Base-by-base conservation (phyloP, 2,329 filamentous ascomycete genomes). In the Arthrobotrys entomopaga region DNA sequence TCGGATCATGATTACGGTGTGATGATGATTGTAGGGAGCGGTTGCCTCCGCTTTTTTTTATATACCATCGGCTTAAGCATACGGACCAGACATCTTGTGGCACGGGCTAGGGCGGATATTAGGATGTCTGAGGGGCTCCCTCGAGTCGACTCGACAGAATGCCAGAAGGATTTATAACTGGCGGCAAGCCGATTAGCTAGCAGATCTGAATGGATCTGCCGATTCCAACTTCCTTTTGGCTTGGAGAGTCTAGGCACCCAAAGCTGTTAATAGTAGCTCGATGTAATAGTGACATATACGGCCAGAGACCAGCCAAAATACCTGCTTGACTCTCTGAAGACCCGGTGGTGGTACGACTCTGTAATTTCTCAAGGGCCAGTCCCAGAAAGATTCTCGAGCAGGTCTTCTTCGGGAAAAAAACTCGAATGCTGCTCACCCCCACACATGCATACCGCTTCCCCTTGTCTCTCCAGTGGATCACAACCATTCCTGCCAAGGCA, bases 401-500 rank as follows among this genome's bases (percentile, higher is more conserved):
- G 48, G 34, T 50, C 16, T 13, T 49, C 48, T 61, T 59, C 59
- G 59, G 58, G 43, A 71, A 71, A 65, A 71, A 71, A 65, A 46
- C 58, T 65, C 64, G 38, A 50, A 29, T 42, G 46, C 46, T 50
- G 5, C 42, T 69, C n/a, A 11, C 29, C 29, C 48, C 29, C 46
- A 42, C 54, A 67, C 49, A 54, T 54, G 34, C 53, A 69, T 49
- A 61, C 58, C 54, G 64, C 53, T n/a, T n/a, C 29, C 29, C 29
- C 29, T 56, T 69, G 65, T 60, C 46, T 26, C 42, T 34, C 38
- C 48, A 20, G 11, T 13, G 24, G 29, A 56, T 42, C 26, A 52
- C 24, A 50, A 40, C 61, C 59, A 73, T 49, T 22, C 69, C 60
- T 29, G 60, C 69, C 49, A 61, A 59, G 69, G 69, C 16, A 73